phyloP scores from a whole-genome alignment of 192 early-diverging fungal genomes.

The Umbelopsis ramanniana region DNA sequence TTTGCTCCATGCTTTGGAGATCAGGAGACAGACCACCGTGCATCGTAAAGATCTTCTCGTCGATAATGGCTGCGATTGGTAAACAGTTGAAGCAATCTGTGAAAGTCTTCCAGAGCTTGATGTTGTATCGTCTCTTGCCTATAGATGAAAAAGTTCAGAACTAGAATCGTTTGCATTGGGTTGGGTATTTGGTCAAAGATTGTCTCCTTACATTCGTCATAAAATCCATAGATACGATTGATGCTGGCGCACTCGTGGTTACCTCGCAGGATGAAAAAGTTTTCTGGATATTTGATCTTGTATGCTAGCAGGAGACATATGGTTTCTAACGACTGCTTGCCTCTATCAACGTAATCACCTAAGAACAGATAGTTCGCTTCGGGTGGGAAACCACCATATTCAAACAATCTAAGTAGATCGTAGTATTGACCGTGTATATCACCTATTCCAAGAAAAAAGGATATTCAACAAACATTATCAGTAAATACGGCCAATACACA shows the following conservation, averaged over 20 bases:
- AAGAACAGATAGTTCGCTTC: constrained; percentile 97
- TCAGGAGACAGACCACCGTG: constrained; percentile 98
- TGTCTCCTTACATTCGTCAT: constrained; percentile 85
- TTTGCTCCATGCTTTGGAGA: constrained; percentile 97
- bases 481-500: neutral
- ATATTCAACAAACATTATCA: neutral
- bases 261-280: constrained; percentile 98
- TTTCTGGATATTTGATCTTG: constrained; percentile 99
- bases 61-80: constrained; percentile 95
- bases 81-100: constrained; percentile 99
- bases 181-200: neutral
- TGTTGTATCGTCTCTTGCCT: constrained; percentile 97
- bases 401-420: constrained; percentile 93
- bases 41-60: constrained; percentile 99
- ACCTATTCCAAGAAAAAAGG: constrained; percentile 61
- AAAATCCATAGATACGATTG: constrained; percentile 92
- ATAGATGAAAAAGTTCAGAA: neutral
- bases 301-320: constrained; percentile 96
- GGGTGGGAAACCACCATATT: constrained; percentile 95
- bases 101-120: constrained; percentile 99
- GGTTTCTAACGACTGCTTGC: constrained; percentile 97
- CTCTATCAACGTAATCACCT: constrained; percentile 98
- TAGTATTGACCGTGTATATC: constrained; percentile 97
- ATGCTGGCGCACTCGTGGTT: constrained; percentile 97
- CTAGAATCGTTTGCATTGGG: neutral